Evolutionary conservation across 495 filamentous ascomycete species (phyloP), one percentile per base, ranked within the genome.

Genomic region (Penicillium turbatum): DNA sequence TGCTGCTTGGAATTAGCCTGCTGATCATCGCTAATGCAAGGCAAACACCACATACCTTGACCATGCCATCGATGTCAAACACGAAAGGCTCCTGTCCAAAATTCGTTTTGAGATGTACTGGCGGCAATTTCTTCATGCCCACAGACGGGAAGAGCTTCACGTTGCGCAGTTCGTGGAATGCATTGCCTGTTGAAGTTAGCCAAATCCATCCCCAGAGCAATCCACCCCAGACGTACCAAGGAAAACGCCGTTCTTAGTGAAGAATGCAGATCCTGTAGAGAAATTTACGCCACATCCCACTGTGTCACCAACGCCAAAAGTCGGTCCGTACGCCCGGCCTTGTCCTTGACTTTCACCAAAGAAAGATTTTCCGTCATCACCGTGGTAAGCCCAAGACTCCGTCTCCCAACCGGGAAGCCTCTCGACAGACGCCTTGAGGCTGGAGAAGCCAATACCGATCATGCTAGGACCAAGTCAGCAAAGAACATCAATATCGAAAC

Each of bases 211-310:
- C 21, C 10, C 13, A 17, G n/a, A 6, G 1, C 8, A 30, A 21
- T 40, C n/a, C 41, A 29, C 43, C 29, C 29, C 2, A 46, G 13
- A 67, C 80, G 30, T 81, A 90, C 92, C 85, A 56, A 95, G 67
- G 57, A 85, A 79, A 26, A 76, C 69, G 13, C 93, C 93, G 66
- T 99, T 97, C 71, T 92, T 96, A 0, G 93, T 99, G 66, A 96
- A 99, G 64, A 97, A 95, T 10, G 86, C 89, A 57, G 82, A 82
- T n/a, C 86, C 83, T 10, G 84, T 90, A 56, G 86, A 82, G 65
- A 97, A 97, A 66, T 99, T 96, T 38, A 99, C 80, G 16, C 95
- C 89, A 65, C 95, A 97, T 2, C 93, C 93, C 35, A 97, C 84
- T 5, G 86, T 84, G 74, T 99, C 93, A n/a, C 81, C 72, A 30